phyloP scores from a whole-genome alignment of 495 filamentous ascomycete genomes.

The Emericellopsis terricola region DNA sequence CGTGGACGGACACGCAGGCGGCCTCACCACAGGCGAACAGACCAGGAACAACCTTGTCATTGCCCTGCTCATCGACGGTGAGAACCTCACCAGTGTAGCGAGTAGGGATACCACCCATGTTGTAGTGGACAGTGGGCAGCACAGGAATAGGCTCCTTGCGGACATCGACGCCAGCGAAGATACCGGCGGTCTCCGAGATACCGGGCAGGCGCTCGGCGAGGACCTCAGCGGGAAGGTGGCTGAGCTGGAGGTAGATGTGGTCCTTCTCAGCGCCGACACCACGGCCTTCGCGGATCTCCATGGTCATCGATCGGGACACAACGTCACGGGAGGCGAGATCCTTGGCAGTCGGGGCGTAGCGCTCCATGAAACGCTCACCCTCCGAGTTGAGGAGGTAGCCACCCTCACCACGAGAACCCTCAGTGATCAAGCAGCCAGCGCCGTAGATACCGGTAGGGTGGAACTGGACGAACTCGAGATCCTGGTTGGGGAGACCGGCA shows the following conservation, averaged over 20 bases:
- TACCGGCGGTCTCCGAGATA: constrained; percentile 94
- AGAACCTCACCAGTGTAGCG: constrained; percentile 93
- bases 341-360: constrained; percentile 94
- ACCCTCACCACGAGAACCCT: constrained; percentile 95
- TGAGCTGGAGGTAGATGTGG: constrained; percentile 92
- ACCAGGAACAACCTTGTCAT: constrained; percentile 88
- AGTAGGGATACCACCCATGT: constrained; percentile 98
- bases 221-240: constrained; percentile 76
- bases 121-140: constrained; percentile 94
- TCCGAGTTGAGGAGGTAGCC: constrained; percentile 92
- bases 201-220: constrained; percentile 92
- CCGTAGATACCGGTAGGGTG: constrained; percentile 99
- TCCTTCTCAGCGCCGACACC: constrained; percentile 94
- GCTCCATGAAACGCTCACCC: constrained; percentile 98
- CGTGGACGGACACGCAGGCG: constrained; percentile 92
- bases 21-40: constrained; percentile 95
- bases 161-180: constrained; percentile 93
- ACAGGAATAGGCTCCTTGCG: constrained; percentile 94
- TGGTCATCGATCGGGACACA: constrained; percentile 89
- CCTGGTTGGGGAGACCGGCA: constrained; percentile 94
- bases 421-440: constrained; percentile 94
- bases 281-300: constrained; percentile 92
- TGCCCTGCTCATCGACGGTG: constrained; percentile 61
- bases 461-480: constrained; percentile 99
- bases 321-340: constrained; percentile 88